phyloP scores from a whole-genome alignment of 1,284 basidiomycete genomes.

The Ganoderma boninense region DNA sequence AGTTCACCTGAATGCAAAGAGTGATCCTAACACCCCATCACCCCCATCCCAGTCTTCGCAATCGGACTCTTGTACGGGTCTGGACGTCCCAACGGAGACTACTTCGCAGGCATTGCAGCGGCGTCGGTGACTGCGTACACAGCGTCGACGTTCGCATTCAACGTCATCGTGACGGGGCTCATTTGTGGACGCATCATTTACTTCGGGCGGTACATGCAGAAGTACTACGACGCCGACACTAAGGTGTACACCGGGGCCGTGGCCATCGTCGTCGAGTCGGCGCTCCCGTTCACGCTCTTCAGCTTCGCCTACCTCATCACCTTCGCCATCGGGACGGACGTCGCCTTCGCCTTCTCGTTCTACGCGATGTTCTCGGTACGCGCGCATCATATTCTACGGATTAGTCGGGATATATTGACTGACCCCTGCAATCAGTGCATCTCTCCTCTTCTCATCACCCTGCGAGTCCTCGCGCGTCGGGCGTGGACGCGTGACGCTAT shows the following conservation, averaged over 20 bases:
- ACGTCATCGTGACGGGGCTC: slow-evolving; percentile 31
- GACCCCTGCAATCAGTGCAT: slow-evolving; percentile 33
- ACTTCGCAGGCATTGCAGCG: slow-evolving; percentile 30
- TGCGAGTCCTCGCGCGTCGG: slow-evolving; percentile 41
- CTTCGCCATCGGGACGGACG: slow-evolving; percentile 30
- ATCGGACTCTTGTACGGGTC: slow-evolving; percentile 31
- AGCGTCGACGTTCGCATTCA: slow-evolving; percentile 32
- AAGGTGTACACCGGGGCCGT: slow-evolving; percentile 27
- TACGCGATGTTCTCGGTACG: slow-evolving; percentile 36
- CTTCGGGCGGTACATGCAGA: slow-evolving; percentile 19
- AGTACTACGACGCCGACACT: slow-evolving; percentile 1
- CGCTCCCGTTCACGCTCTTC: slow-evolving; percentile 32
- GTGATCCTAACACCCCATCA: not conserved
- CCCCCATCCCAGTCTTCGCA: slow-evolving; percentile 19
- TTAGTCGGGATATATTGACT: not conserved
- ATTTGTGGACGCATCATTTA: slow-evolving; percentile 31
- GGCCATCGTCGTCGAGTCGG: slow-evolving; percentile 33
- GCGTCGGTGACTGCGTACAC: slow-evolving; percentile 31
- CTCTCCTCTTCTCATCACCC: slow-evolving; percentile 45
- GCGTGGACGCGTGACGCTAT: slow-evolving; percentile 39
- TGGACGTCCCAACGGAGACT: slow-evolving; percentile 30
- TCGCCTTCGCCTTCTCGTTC: slow-evolving; percentile 30
- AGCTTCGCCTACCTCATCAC: slow-evolving; percentile 30
- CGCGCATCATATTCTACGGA: not conserved
- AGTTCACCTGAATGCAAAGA: not conserved